Percentiles rank a stretch among this genome's conserved stretches.
Conservation (phyloP, 768 basidiomycete genomes). For the Rubroboletus satanas region DNA sequence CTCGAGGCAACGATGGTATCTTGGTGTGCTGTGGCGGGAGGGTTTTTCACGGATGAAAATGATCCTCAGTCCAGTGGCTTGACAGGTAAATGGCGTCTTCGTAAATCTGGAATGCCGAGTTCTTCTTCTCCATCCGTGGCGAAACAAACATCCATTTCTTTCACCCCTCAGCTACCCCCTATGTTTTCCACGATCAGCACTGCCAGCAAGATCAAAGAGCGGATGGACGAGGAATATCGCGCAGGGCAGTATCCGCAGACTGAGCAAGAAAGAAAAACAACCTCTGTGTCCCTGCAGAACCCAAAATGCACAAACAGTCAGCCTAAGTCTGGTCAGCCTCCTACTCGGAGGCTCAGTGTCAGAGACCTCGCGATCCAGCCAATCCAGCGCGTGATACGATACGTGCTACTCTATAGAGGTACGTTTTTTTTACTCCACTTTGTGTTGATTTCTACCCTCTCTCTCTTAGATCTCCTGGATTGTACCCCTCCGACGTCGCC, state of each 20-base stretch:
- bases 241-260: not conserved
- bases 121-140: slow-evolving; percentile 3
- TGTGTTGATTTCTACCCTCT: not conserved
- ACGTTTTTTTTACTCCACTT: slow-evolving; percentile 12
- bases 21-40: slow-evolving; percentile 38
- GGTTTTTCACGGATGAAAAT: slow-evolving; percentile 36
- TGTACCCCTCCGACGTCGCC: slow-evolving; percentile 48
- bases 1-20: slow-evolving; percentile 53
- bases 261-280: slow-evolving; percentile 4
- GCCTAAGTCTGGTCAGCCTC: not conserved
- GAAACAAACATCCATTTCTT: slow-evolving; percentile 5
- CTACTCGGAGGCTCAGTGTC: slow-evolving; percentile 31
- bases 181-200: slow-evolving; percentile 7
- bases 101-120: slow-evolving; percentile 15
- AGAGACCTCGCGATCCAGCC: slow-evolving; percentile 63
- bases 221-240: slow-evolving; percentile 2
- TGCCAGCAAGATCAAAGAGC: slow-evolving; percentile 2
- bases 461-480: slow-evolving; percentile 45
- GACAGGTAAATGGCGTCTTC: slow-evolving; percentile 23
- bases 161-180: slow-evolving; percentile 10
- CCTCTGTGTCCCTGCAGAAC: not conserved
- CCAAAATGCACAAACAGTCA: not conserved
- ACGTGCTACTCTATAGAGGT: slow-evolving; percentile 61
- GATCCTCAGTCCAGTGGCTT: slow-evolving; percentile 8
- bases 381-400: slow-evolving; percentile 60